A percentile compares a stretch with the other conserved stretches of the same genome.
phyloP scores from a whole-genome alignment of 2,329 filamentous ascomycete species.

The Pezicula rhizophila region DNA sequence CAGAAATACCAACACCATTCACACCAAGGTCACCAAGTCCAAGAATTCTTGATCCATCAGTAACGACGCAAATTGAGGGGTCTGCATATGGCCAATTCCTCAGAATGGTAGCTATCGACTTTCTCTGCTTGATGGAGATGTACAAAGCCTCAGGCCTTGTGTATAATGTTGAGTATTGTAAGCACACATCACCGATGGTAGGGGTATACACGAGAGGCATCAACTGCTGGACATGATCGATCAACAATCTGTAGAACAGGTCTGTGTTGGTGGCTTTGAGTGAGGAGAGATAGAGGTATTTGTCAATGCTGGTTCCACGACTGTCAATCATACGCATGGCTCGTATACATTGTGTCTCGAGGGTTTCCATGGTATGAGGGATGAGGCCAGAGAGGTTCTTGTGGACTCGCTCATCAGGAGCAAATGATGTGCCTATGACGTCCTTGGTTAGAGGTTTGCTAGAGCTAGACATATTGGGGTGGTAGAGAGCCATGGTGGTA shows the following conservation, averaged over 20 bases:
- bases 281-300: constrained; percentile 75
- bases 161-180: constrained; percentile 94
- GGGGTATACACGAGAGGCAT: constrained; percentile 85
- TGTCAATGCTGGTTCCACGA: constrained; percentile 67
- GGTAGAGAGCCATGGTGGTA: too few species aligned
- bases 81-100: constrained; percentile 86
- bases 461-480: neutral
- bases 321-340: constrained; percentile 70
- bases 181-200: constrained; percentile 90
- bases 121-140: constrained; percentile 90
- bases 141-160: constrained; percentile 93
- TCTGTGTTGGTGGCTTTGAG: constrained; percentile 72
- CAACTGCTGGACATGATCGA: constrained; percentile 70
- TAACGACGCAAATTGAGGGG: constrained; percentile 94
- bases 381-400: constrained; percentile 63
- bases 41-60: constrained; percentile 87
- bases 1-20: constrained; percentile 96
- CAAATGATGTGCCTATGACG: constrained; percentile 53
- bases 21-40: constrained; percentile 93
- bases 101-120: constrained; percentile 81
- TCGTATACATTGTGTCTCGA: constrained; percentile 54
- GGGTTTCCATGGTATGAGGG: constrained; percentile 56
- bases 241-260: constrained; percentile 77
- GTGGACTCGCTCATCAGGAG: constrained; percentile 54
- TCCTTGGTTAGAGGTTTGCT: constrained; percentile 7